These are phyloP conservation scores for Wickerhamomyces bovis DNA, from an alignment of 805 yeast genomes.

Conservation along the genomic window DNA sequence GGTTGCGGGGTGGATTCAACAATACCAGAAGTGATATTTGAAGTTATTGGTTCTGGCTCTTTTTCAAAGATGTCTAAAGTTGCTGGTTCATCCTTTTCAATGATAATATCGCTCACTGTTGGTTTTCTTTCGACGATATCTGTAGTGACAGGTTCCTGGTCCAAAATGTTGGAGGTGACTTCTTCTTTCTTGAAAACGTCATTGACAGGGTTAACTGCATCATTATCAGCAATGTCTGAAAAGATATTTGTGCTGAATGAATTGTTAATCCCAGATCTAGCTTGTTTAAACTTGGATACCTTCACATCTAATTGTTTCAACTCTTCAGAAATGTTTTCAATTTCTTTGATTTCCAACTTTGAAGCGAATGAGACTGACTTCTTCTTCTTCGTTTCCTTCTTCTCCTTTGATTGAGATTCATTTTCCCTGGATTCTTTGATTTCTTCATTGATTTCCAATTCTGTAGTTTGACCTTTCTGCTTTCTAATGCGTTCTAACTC, in stretches of 20 bases:
- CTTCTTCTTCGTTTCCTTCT: constrained; percentile 20
- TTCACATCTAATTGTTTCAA: constrained; percentile 26
- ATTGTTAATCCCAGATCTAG: constrained; percentile 1
- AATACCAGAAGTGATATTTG: constrained; percentile 2
- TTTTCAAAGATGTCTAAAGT: constrained; percentile 6
- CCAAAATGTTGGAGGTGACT: not conserved
- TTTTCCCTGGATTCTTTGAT: constrained; percentile 12
- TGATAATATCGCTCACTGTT: not conserved
- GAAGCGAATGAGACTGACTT: constrained; percentile 51
- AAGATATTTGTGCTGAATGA: not conserved
- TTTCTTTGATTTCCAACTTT: constrained; percentile 49
- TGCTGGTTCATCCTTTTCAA: not conserved
- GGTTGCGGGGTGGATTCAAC: not conserved
- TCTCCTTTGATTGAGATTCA: not conserved
- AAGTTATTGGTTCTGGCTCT: not conserved
- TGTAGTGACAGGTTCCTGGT: not conserved
- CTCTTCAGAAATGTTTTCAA: constrained; percentile 50
- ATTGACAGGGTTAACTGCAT: not conserved
- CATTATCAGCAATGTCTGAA: not conserved
- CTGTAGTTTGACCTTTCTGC: not conserved
- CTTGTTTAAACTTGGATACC: constrained; percentile 19
- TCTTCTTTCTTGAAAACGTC: not conserved
- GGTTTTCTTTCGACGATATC: not conserved
- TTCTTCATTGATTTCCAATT: constrained; percentile 11
- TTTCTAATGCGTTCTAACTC: constrained; percentile 10